Conservation (phyloP, 805 yeast species). For the Vanderwaltozyma tropicalis region DNA sequence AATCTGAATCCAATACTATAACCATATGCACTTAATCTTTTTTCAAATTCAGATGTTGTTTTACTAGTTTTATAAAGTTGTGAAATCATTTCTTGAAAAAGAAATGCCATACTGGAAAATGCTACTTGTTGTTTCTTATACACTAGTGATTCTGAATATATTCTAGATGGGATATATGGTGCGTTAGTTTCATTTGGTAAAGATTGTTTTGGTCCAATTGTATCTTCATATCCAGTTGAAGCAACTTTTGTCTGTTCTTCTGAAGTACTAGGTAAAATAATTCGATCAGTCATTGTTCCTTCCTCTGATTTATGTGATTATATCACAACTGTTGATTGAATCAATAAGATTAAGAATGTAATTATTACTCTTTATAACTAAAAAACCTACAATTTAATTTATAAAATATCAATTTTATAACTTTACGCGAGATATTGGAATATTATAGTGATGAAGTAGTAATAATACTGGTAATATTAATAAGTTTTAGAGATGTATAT, state of each 20-base stretch:
- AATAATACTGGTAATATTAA: too few species aligned
- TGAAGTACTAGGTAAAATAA: constrained; percentile 20
- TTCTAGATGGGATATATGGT: constrained; percentile 11
- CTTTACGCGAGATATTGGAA: too few species aligned
- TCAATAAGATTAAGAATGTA: too few species aligned
- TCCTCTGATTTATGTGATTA: too few species aligned
- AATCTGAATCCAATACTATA: constrained; percentile 62
- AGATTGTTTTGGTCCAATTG: constrained; percentile 23
- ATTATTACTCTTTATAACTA: too few species aligned
- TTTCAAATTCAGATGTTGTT: constrained; percentile 55
- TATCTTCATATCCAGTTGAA: constrained; percentile 22
- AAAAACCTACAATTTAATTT: too few species aligned
- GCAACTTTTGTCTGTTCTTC: constrained; percentile 5
- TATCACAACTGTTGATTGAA: too few species aligned
- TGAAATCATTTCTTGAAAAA: constrained; percentile 63
- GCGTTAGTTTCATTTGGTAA: constrained; percentile 16
- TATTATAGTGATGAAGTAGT: too few species aligned
- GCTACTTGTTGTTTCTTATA: constrained; percentile 41
- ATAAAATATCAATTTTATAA: too few species aligned
- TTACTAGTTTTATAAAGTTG: constrained; percentile 49
- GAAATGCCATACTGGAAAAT: constrained; percentile 54
- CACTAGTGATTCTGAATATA: constrained; percentile 20
- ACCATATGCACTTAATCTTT: constrained; percentile 59
- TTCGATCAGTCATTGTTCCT: constrained; percentile 16
- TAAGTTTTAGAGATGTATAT: too few species aligned